Base-by-base conservation (phyloP, 164 flowering plant species). In the Tetracentron sinense region DNA sequence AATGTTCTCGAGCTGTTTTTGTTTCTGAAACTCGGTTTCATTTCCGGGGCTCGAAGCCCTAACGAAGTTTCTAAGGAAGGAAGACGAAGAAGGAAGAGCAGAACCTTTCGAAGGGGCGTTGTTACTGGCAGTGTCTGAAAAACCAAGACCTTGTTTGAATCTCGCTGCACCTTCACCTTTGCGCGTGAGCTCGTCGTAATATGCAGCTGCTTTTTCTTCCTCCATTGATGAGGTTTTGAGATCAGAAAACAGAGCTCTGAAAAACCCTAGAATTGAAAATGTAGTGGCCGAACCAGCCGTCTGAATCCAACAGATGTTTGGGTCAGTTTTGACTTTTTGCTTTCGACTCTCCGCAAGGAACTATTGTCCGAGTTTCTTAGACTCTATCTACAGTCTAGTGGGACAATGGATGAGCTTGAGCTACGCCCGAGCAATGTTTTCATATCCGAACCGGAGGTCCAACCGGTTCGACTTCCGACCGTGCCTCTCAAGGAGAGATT, bases 61-160 rank as follows among this genome's bases (percentile, higher is more conserved):
- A 55, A 93, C 98, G 80, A 93, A 93, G 58, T 23, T 68, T 60
- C 84, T 80, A 60, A 90, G 86, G 58, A 84, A 82, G 6, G 96
- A 81, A 10, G 88, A 75, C 1, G 90, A 68, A 15, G 83, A 74
- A 5, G 82, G 61, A 15, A 82, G 44, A 10, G 85, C 79, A 8
- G 88, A 85, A 35, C 83, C 90, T 60, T 68, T 81, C 2, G 74
- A 11, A 1, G 86, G 83, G 22, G 71, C 4, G 44, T 72, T 31
- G n/a, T n/a, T n/a, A n/a, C 38, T 86, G 67, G 44, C 65, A 61
- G 26, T 23, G 51, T 6, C 59, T 47, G 86, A 71, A 78, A 87
- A 94, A 20, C 98, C 97, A 25, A 94, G 85, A 29, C 98, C 98
- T 70, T 87, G 97, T 63, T 94, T 94, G 80, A 87, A 94, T 22